Evolutionary conservation across 768 basidiomycete species (phyloP), one percentile per base, ranked within the genome.

Genomic region (Obba rivulosa): DNA sequence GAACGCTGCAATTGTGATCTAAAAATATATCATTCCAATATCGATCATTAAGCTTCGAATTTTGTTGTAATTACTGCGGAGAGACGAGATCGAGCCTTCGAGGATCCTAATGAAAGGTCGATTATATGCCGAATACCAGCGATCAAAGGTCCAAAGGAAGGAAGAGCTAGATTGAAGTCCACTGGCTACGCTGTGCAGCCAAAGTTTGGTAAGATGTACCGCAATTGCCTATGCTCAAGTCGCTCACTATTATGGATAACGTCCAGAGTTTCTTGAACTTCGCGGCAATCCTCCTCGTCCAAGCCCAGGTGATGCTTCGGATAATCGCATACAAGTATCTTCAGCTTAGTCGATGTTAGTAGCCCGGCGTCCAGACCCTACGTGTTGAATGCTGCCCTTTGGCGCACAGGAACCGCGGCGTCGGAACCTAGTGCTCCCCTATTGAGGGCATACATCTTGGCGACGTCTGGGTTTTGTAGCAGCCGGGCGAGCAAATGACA

Each of bases 171-270:
- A 38, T 75, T 74, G 55, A 75, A 75, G 42, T 76, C 65, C 3
- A 76, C 58, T 8, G 62, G 50, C 73, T 69, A 74, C 0, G 68
- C 72, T 70, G 74, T 10, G 69, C 73, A 50, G 16, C 53, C 38
- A 23, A 57, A 35, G 21, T 46, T 43, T 8, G 52, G 53, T 3
- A 51, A 49, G 10, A 44, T 44, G 1, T 31, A 4, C 13, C 41
- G 34, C 40, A 57, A 52, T 53, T 54, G 18, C n/a, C 13, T 11
- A 18, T 28, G 25, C 21, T 21, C 17, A 38, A 13, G 3, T 23
- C 5, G 8, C 14, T n/a, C 20, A 18, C 8, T 9, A 17, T 18
- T 31, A n/a, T 9, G 22, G 10, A 36, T 31, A 13, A 42, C 24
- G 8, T 7, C n/a, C 23, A 31, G 5, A 40, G 11, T 14, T 31